Percentiles rank a stretch among this genome's conserved stretches.
phyloP scores from a whole-genome alignment of 176 grass and related monocot species.

The Cenchrus americanus region DNA sequence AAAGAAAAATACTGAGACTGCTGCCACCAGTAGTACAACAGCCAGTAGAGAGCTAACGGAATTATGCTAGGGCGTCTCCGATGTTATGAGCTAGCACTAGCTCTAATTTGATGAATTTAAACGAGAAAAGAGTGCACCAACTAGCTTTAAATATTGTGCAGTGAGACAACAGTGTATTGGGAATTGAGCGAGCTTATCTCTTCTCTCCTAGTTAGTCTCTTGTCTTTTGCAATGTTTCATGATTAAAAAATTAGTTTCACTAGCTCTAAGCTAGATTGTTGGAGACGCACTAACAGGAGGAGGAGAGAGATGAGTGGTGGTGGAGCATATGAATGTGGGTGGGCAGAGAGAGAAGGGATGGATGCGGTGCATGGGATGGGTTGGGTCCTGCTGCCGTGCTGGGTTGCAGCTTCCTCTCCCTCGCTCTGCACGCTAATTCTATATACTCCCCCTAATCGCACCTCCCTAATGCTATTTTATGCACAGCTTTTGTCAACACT shows the following conservation, averaged over 20 bases:
- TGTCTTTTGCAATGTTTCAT: too few species aligned
- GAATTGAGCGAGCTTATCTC: too few species aligned
- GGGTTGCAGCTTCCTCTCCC: conserved; percentile 58
- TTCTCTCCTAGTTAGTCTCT: too few species aligned
- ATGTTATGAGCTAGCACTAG: too few species aligned
- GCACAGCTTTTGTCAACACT: conserved; percentile 52
- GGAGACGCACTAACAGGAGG: too few species aligned
- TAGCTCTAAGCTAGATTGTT: too few species aligned
- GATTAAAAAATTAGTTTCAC: too few species aligned
- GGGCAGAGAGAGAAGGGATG: conserved; percentile 42
- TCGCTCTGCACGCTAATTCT: conserved; percentile 42
- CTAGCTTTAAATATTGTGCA: too few species aligned
- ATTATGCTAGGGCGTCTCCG: conserved; percentile 35
- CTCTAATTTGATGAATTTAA: too few species aligned
- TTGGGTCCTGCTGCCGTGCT: conserved; percentile 55
- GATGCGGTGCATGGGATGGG: conserved; percentile 60
- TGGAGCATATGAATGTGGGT: conserved; percentile 56
- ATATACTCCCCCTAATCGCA: conserved; percentile 46
- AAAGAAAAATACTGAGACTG: conserved; percentile 15
- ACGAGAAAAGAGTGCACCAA: too few species aligned
- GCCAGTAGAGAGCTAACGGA: conserved; percentile 33
- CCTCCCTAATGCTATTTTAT: conserved; percentile 36
- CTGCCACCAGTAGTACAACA: conserved; percentile 4
- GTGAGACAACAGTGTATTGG: too few species aligned
- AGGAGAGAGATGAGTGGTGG: conserved; percentile 36